Conservation (phyloP, 345 rosid species). For the Corchorus olitorius region DNA sequence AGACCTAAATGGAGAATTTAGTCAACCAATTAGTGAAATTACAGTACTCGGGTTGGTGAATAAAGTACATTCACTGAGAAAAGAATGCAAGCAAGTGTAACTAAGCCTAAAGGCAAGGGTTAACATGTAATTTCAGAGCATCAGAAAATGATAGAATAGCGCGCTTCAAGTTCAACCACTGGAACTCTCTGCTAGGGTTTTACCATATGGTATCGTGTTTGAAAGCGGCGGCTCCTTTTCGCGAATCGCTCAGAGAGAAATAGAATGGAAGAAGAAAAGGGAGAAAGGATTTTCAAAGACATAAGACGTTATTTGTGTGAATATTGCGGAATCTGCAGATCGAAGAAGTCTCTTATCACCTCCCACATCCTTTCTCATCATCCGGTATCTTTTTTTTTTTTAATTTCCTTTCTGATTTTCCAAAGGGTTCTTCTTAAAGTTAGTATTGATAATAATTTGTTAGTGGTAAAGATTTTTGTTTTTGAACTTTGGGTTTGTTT, state of each 20-base stretch:
- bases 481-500: not conserved
- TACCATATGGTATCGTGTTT: too few relatives aligned
- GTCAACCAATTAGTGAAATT: too few relatives aligned
- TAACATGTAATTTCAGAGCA: too few relatives aligned
- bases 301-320: slow-evolving; percentile 72
- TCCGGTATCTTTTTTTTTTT: slow-evolving; percentile 35
- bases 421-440: not conserved
- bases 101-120: too few relatives aligned
- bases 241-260: not conserved
- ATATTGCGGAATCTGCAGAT: slow-evolving; percentile 83
- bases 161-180: too few relatives aligned
- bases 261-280: slow-evolving; percentile 26
- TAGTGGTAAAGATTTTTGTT: not conserved
- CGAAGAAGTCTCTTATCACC: slow-evolving; percentile 71
- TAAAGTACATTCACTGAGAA: too few relatives aligned
- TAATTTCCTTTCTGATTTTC: not conserved
- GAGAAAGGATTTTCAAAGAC: slow-evolving; percentile 48
- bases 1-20: too few relatives aligned
- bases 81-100: too few relatives aligned
- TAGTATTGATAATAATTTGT: not conserved
- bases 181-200: too few relatives aligned
- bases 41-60: too few relatives aligned
- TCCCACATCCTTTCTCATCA: slow-evolving; percentile 63
- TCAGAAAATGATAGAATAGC: too few relatives aligned
- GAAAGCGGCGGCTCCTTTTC: too few relatives aligned